phyloP scores from a whole-genome alignment of 2,329 filamentous ascomycete genomes.

The Claviceps digitariae region DNA sequence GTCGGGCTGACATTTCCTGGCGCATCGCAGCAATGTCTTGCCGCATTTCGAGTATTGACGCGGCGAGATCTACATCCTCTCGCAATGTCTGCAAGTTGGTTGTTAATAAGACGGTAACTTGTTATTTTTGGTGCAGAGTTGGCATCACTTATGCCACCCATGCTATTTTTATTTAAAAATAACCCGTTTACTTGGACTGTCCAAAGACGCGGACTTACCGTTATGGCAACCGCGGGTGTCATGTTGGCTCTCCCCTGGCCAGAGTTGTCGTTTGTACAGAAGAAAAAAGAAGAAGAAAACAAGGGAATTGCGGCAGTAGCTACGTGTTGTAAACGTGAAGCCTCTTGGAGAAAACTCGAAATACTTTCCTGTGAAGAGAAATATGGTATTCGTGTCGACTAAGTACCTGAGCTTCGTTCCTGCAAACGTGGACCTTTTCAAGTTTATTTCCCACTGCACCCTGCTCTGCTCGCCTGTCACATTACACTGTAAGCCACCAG shows the following conservation, averaged over 20 bases:
- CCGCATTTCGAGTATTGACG: not conserved
- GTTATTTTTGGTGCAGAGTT: too few species aligned
- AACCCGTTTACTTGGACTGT: accelerated
- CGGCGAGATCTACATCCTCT: not conserved
- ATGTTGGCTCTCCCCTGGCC: not conserved
- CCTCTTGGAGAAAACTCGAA: not conserved
- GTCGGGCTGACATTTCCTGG: not conserved
- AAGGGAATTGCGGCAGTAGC: too few species aligned
- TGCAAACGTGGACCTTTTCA: not conserved
- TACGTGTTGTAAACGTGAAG: too few species aligned
- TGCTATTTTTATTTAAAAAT: too few species aligned
- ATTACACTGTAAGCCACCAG: not conserved
- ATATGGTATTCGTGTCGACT: not conserved
- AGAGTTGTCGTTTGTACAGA: not conserved
- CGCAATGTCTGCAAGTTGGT: not conserved
- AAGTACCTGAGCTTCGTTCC: not conserved
- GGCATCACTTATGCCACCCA: too few species aligned
- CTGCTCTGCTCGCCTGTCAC: too few species aligned
- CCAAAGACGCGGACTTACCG: not conserved
- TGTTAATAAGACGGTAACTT: not conserved
- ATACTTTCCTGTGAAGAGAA: not conserved
- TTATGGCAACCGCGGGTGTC: too few species aligned
- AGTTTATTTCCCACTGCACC: not conserved
- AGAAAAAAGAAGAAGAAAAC: too few species aligned
- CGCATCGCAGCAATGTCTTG: not conserved